Percentiles rank a stretch among this genome's conserved stretches.
Conservation (phyloP, 2,329 filamentous ascomycete genomes). For the Thielaviopsis musarum region DNA sequence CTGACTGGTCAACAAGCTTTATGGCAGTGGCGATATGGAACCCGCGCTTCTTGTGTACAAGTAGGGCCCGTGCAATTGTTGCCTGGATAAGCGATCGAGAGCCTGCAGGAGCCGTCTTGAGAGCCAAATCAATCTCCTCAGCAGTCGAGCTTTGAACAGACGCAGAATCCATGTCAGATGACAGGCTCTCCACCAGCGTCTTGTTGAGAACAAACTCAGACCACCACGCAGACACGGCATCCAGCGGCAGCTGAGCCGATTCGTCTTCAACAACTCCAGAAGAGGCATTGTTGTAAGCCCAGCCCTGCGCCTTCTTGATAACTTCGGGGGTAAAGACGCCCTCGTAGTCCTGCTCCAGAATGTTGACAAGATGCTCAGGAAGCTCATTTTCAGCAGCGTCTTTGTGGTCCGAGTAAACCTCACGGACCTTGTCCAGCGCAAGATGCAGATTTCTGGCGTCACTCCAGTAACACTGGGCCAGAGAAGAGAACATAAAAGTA, state of each 20-base stretch:
- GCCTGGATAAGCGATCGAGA: slow-evolving; percentile 52
- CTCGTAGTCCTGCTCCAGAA: slow-evolving; percentile 67
- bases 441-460: slow-evolving; percentile 52
- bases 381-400: slow-evolving; percentile 30
- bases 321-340: slow-evolving; percentile 64
- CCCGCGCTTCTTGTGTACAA: slow-evolving; percentile 36
- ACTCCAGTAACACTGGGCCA: slow-evolving; percentile 66
- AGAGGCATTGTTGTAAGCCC: slow-evolving; percentile 53
- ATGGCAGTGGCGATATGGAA: slow-evolving; percentile 39
- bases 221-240: slow-evolving; percentile 84
- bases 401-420: slow-evolving; percentile 17
- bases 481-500: slow-evolving; percentile 38
- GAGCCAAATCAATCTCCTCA: slow-evolving; percentile 47
- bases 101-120: slow-evolving; percentile 58
- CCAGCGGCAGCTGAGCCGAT: slow-evolving; percentile 38
- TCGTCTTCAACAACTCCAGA: slow-evolving; percentile 26
- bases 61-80: slow-evolving; percentile 39
- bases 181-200: slow-evolving; percentile 47
- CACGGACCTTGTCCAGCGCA: slow-evolving; percentile 27
- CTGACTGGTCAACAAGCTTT: slow-evolving; percentile 26
- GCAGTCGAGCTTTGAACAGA: slow-evolving; percentile 23
- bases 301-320: slow-evolving; percentile 71
- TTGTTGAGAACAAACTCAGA: slow-evolving; percentile 58
- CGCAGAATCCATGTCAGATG: slow-evolving; percentile 26
- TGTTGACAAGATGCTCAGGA: slow-evolving; percentile 56